Evolutionary conservation across 768 basidiomycete genomes (phyloP), one percentile per base, ranked within the genome.

Genomic region (Tulasnella sp.): DNA sequence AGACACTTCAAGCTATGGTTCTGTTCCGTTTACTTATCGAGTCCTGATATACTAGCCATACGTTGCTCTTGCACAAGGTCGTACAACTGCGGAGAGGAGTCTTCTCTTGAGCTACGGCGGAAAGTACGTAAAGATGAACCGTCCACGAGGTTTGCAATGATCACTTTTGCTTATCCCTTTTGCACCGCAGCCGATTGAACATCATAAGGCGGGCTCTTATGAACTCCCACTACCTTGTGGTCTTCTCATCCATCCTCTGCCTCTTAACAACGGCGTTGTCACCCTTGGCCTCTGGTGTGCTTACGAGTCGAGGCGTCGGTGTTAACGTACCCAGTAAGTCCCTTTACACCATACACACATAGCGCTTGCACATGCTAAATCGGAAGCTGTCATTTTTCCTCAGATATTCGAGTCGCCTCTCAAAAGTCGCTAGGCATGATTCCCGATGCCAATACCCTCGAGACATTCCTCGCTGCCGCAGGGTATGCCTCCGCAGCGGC

Each of bases 281-380:
- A 32, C 48, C 58, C 19, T 29, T 59, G 29, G 58, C 58, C 34
- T 59, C 58, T 1, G 58, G 58, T 49, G 23, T 59, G 26, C 32
- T 59, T 17, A 50, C 58, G 47, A 59, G 47, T 41, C 47, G 58
- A n/a, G 47, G 47, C 17, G 32, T 47, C 3, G 29, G 32, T 2
- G 58, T 59, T 4, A 21, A 11, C n/a, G 27, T 51, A 11, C 58
- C 58, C n/a, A 51, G 58, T 59, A 59, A 13, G 58, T 51, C n/a
- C n/a, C n/a, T n/a, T n/a, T n/a, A n/a, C n/a, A n/a, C n/a, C n/a
- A n/a, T n/a, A n/a, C n/a, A n/a, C n/a, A n/a, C n/a, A n/a, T n/a
- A n/a, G n/a, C n/a, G n/a, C n/a, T n/a, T 38, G 15, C 5, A 38
- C 34, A 5, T 38, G 34, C 34, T 7, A 38, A 38, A 5, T 15